Percentiles rank a stretch among this genome's conserved stretches.
Conservation (phyloP, 1,284 basidiomycete species). For the Apiotrichum gracile region DNA sequence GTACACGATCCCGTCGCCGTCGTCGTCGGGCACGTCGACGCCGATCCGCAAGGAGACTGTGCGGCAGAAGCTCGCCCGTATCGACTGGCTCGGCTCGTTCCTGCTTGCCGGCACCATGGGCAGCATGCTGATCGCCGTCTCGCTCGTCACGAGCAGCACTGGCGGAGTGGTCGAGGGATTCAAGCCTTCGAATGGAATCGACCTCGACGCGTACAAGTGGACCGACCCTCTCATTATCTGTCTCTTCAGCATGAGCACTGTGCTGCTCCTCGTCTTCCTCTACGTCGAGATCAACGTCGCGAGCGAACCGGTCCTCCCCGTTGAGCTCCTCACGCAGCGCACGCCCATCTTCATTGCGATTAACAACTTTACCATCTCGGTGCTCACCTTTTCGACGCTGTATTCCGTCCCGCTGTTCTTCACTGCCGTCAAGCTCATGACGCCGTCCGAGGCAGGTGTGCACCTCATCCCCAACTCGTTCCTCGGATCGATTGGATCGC, state of each 20-base stretch:
- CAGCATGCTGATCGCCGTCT: slow-evolving; percentile 66
- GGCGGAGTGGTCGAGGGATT: slow-evolving; percentile 8
- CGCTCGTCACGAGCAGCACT: slow-evolving; percentile 57
- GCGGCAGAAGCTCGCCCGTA: slow-evolving; percentile 63
- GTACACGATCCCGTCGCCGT: slow-evolving; percentile 25
- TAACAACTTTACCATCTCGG: slow-evolving; percentile 59
- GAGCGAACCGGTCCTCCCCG: slow-evolving; percentile 75
- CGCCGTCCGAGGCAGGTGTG: slow-evolving; percentile 66
- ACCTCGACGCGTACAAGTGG: slow-evolving; percentile 50
- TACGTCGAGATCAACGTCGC: slow-evolving; percentile 67
- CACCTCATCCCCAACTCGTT: slow-evolving; percentile 85
- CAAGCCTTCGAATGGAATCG: background rate
- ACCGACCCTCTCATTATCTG: slow-evolving; percentile 62
- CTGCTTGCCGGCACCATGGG: slow-evolving; percentile 71
- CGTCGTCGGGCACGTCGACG: slow-evolving; percentile 55
- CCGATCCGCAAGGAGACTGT: slow-evolving; percentile 55
- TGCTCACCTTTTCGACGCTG: slow-evolving; percentile 73
- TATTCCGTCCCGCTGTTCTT: slow-evolving; percentile 85
- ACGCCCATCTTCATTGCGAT: slow-evolving; percentile 74
- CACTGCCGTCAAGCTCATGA: slow-evolving; percentile 70
- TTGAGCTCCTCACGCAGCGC: slow-evolving; percentile 58
- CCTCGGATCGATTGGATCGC: slow-evolving; percentile 69
- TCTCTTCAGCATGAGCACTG: slow-evolving; percentile 56
- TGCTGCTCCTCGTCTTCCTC: slow-evolving; percentile 59
- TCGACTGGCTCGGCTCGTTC: slow-evolving; percentile 74